Evolutionary conservation across 2,329 filamentous ascomycete species (phyloP).

Genomic region (Cryphonectria radicalis): DNA sequence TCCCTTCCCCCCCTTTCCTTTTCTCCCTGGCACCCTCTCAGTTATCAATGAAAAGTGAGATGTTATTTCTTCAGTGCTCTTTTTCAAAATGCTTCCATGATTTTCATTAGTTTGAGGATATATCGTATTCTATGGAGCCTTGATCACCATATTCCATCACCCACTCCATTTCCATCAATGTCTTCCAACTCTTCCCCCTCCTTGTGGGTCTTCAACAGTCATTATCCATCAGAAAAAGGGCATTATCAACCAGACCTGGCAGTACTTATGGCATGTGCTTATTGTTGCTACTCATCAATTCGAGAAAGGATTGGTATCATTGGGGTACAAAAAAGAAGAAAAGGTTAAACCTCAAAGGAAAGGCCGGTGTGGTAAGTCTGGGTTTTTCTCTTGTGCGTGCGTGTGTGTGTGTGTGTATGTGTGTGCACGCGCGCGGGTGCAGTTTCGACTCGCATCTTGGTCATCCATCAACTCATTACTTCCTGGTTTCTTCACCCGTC

Average conservation of each 20-base stretch:
- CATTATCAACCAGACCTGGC: neutral
- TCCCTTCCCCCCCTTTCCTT: neutral
- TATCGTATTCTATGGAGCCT: neutral
- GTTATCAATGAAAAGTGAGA: neutral
- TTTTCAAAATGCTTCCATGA: neutral
- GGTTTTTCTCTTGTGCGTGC: neutral
- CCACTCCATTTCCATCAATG: neutral
- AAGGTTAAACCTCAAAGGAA: neutral
- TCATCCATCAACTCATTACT: neutral
- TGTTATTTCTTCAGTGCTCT: neutral
- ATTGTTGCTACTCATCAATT: neutral
- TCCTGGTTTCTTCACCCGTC: conserved; percentile 9
- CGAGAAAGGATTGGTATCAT: conserved; percentile 23
- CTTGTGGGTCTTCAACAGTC: neutral
- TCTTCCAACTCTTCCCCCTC: neutral
- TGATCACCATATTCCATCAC: neutral
- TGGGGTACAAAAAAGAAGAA: neutral
- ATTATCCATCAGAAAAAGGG: neutral
- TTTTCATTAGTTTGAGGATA: neutral
- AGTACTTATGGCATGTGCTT: neutral
- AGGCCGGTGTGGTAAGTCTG: conserved; percentile 2
- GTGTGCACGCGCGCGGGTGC: no score
- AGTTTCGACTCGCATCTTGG: neutral
- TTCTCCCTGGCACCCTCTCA: neutral
- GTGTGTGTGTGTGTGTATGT: neutral